Evolutionary conservation across 371 early-diverging fungal genomes (phyloP).

Genomic region (Apophysomyces variabilis): DNA sequence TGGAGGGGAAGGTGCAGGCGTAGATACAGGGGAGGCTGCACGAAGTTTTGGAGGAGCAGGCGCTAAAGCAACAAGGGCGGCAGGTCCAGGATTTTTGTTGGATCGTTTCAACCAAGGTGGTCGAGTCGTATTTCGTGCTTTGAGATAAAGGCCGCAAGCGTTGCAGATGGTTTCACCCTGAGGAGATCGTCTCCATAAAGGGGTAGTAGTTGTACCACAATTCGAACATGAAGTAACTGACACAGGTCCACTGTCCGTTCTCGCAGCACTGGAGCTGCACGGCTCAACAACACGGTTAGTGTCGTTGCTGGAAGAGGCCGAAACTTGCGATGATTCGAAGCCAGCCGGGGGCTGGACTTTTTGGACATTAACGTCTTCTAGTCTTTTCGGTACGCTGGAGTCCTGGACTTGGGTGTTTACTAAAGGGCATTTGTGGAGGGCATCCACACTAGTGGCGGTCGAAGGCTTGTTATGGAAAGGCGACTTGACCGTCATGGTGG

Average conservation of each 20-base stretch:
- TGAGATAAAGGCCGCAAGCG: slow-evolving; percentile 90
- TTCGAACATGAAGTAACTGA: slow-evolving; percentile 78
- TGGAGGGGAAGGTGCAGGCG: slow-evolving; percentile 11
- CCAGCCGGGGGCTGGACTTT: slow-evolving; percentile 47
- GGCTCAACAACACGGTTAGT: slow-evolving; percentile 45
- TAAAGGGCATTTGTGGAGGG: slow-evolving; percentile 56
- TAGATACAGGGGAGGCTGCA: slow-evolving; percentile 6
- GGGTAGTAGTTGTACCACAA: slow-evolving; percentile 89
- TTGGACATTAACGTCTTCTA: slow-evolving; percentile 15
- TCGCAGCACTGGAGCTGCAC: slow-evolving; percentile 64
- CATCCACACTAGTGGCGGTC: slow-evolving; percentile 56
- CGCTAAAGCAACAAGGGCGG: slow-evolving; percentile 35
- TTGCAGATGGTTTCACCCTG: slow-evolving; percentile 88
- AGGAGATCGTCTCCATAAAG: slow-evolving; percentile 90
- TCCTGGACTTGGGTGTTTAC: slow-evolving; percentile 26
- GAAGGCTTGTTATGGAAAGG: slow-evolving; percentile 59
- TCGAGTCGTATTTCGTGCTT: slow-evolving; percentile 81
- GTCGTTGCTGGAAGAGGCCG: slow-evolving; percentile 50
- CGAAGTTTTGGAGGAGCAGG: slow-evolving; percentile 31
- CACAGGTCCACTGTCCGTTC: slow-evolving; percentile 54
- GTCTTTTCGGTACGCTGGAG: slow-evolving; percentile 23
- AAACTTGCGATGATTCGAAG: slow-evolving; percentile 47
- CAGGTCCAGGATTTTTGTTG: slow-evolving; percentile 33
- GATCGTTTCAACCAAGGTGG: slow-evolving; percentile 79
- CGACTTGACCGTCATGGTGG: slow-evolving; percentile 55